Conservation (phyloP, 83 land plant genomes). For the Picea abies region DNA sequence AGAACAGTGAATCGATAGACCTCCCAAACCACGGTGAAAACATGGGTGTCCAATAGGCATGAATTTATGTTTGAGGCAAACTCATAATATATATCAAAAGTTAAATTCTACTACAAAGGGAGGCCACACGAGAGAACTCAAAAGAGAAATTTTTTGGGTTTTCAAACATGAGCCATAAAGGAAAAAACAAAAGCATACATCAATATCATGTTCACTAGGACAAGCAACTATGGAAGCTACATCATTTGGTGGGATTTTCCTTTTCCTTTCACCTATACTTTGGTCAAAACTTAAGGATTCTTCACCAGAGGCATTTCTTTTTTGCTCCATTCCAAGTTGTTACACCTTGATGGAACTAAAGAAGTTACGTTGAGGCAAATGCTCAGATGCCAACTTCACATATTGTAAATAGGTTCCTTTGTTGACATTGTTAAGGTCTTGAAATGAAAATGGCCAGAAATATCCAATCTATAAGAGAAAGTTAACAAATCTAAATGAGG, state of each 20-base stretch:
- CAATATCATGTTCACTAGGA: background rate
- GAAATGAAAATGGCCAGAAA: slow-evolving; percentile 5
- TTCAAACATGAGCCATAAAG: background rate
- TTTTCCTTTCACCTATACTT: background rate
- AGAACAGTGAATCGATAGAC: too few relatives aligned
- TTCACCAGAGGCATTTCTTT: background rate
- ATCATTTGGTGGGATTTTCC: background rate
- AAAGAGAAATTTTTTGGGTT: too few relatives aligned
- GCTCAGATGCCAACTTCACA: slow-evolving; percentile 8
- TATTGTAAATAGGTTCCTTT: background rate
- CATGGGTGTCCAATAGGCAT: too few relatives aligned
- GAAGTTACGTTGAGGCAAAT: background rate
- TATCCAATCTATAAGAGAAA: slow-evolving; percentile 3
- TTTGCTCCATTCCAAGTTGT: background rate
- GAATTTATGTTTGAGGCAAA: too few relatives aligned
- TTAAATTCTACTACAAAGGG: too few relatives aligned
- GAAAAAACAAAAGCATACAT: background rate
- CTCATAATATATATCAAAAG: too few relatives aligned
- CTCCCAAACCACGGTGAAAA: too few relatives aligned
- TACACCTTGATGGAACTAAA: background rate
- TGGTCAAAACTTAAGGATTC: slow-evolving; percentile 9
- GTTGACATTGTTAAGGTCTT: background rate
- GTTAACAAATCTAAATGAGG: background rate
- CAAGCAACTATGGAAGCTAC: background rate
- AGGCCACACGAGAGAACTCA: too few relatives aligned